A percentile compares a stretch with the other conserved stretches of the same genome.
Evolutionary conservation across 2,329 filamentous ascomycete species (phyloP).

Genomic region (Colletotrichum filicis): DNA sequence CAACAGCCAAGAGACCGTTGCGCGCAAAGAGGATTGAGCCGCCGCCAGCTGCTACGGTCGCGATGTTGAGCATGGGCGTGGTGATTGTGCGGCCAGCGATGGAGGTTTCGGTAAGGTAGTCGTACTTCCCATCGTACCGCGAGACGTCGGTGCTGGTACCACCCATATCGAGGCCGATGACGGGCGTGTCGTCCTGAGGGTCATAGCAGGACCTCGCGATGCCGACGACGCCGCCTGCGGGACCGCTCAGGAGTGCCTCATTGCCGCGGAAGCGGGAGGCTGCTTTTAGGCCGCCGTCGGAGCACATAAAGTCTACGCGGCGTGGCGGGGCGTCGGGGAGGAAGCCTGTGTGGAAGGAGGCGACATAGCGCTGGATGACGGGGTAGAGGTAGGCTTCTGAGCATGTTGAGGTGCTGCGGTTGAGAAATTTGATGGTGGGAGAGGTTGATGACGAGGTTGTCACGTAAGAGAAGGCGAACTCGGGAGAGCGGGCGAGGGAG

Average conservation of each 20-base stretch:
- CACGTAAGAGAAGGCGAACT: slow-evolving; percentile 75
- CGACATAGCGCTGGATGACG: slow-evolving; percentile 75
- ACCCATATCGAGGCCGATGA: slow-evolving; percentile 62
- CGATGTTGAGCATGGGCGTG: slow-evolving; percentile 79
- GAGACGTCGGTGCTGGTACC: slow-evolving; percentile 80
- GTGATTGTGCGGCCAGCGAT: slow-evolving; percentile 78
- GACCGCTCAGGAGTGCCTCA: slow-evolving; percentile 74
- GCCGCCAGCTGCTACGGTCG: slow-evolving; percentile 70
- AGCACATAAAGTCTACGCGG: slow-evolving; percentile 77
- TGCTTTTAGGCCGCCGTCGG: slow-evolving; percentile 56
- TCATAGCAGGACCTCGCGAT: slow-evolving; percentile 78
- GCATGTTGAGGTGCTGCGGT: slow-evolving; percentile 73
- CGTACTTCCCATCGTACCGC: slow-evolving; percentile 74
- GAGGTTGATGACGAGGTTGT: slow-evolving; percentile 74
- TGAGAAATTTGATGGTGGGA: slow-evolving; percentile 78
- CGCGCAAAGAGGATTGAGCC: slow-evolving; percentile 70
- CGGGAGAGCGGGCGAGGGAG: slow-evolving; percentile 58
- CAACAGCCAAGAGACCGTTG: slow-evolving; percentile 78
- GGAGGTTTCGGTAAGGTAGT: slow-evolving; percentile 79
- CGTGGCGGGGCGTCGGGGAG: slow-evolving; percentile 59
- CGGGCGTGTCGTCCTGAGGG: slow-evolving; percentile 69
- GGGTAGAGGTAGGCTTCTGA: slow-evolving; percentile 80
- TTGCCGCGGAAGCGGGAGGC: slow-evolving; percentile 71
- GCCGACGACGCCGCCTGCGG: slow-evolving; percentile 77
- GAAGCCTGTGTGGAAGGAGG: slow-evolving; percentile 73